A percentile compares a stretch with the other conserved stretches of the same genome.
phyloP scores from a whole-genome alignment of 306 rosid genomes.

The Myrica gale region DNA sequence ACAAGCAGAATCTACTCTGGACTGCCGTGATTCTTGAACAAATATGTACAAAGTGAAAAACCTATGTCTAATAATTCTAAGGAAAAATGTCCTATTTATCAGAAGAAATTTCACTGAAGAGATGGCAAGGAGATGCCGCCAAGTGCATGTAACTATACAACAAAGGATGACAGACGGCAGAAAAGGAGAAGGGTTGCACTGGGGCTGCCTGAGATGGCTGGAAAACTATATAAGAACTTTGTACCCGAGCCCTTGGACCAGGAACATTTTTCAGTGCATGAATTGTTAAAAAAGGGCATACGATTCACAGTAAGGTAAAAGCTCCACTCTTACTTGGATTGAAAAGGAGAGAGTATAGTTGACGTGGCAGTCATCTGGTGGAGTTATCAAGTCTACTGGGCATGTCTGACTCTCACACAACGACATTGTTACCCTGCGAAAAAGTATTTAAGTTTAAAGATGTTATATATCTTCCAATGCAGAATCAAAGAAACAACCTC shows the following conservation, averaged over 20 bases:
- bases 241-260: not conserved
- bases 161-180: not conserved
- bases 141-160: not conserved
- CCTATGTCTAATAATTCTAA: not conserved
- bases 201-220: not conserved
- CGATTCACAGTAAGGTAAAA: not conserved
- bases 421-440: constrained; percentile 70
- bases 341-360: constrained; percentile 92
- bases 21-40: not conserved
- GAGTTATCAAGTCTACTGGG: constrained; percentile 86
- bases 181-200: not conserved
- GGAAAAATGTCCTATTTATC: not conserved
- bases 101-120: not conserved
- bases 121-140: not conserved
- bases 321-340: constrained; percentile 75
- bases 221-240: not conserved
- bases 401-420: constrained; percentile 80
- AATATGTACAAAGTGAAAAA: not conserved
- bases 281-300: not conserved
- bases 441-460: constrained; percentile 25
- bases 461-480: constrained; percentile 10
- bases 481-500: constrained; percentile 20
- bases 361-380: constrained; percentile 98
- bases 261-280: not conserved
- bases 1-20: not conserved